Evolutionary conservation across 176 grass and related monocot genomes (phyloP), one percentile per base, ranked within the genome.

Genomic region (Dactylis glomerata): DNA sequence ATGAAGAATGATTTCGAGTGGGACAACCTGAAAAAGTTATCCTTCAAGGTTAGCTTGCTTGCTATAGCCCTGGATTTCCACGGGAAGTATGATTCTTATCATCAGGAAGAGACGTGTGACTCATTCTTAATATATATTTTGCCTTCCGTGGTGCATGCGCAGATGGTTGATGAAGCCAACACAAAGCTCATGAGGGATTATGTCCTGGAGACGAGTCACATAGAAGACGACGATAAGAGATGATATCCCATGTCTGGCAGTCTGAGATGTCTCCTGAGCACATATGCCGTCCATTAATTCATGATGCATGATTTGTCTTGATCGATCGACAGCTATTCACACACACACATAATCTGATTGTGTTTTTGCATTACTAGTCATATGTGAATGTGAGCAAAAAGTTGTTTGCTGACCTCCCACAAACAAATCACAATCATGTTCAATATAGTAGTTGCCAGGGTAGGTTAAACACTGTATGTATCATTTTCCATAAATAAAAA

Each of bases 111-210:
- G n/a, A 5, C 20, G 37, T 38, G 37, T 8, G 0, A 4, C 14
- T 81, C 37, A 7, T 3, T 22, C 14, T 55, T 45, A 40, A 15
- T 7, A 59, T 34, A 63, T 68, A 45, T 61, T 68, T 67, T 40
- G 14, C 45, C 7, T 68, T 40, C 52, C 23, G 51, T 58, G 46
- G 32, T 32, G 33, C 70, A 11, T 82, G 62, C 58, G 62, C 76
- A 97, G 95, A 95, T 98, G 92, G 87, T 98, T 84, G 95, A 98
- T 72, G 91, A 95, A 8, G 90, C 91, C 51, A 98, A 95, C 26
- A 95, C 89, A 41, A 92, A 81, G 79, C 85, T 95, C 52, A 98
- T 95, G 95, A 89, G 92, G 80, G 92, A 98, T 14, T 95, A 93
- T 70, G 89, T 98, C 63, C 20, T 93, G 82, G 95, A 98, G 87